phyloP scores from a whole-genome alignment of 176 grass and related monocot genomes.

The Pontederia paniculata region DNA sequence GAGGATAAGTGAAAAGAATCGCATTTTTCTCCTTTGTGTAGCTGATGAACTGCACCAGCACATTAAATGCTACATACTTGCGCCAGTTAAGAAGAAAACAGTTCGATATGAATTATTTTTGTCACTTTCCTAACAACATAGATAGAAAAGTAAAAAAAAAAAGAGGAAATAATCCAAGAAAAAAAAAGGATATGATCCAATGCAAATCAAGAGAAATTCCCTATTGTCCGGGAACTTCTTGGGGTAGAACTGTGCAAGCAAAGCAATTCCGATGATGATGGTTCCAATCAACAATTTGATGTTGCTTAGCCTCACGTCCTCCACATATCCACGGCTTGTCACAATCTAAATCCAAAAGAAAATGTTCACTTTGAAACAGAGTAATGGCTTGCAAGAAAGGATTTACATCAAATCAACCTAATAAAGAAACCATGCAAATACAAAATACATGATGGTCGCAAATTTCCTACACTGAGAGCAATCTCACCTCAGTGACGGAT shows the following conservation, averaged over 20 bases:
- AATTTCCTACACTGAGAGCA: background rate
- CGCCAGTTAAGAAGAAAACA: conserved; percentile 19
- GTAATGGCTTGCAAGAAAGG: too few relatives aligned
- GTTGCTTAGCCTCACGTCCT: conserved; percentile 78
- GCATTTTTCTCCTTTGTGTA: conserved; percentile 96
- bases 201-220: conserved; percentile 75
- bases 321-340: conserved; percentile 63
- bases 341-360: conserved; percentile 33
- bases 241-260: conserved; percentile 87
- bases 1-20: conserved; percentile 81
- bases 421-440: background rate
- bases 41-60: conserved; percentile 66
- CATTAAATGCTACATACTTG: conserved; percentile 73
- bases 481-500: conserved; percentile 46
- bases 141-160: background rate
- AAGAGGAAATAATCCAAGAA: conserved; percentile 3
- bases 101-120: background rate
- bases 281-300: conserved; percentile 58
- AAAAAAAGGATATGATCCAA: conserved; percentile 72
- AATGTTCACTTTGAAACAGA: background rate
- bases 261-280: conserved; percentile 64
- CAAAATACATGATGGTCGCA: too few relatives aligned
- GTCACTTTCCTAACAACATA: conserved; percentile 17
- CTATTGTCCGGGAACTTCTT: conserved; percentile 97
- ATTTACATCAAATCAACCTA: background rate